Conservation (phyloP, 2,329 filamentous ascomycete species). For the Coniella lustricola region DNA sequence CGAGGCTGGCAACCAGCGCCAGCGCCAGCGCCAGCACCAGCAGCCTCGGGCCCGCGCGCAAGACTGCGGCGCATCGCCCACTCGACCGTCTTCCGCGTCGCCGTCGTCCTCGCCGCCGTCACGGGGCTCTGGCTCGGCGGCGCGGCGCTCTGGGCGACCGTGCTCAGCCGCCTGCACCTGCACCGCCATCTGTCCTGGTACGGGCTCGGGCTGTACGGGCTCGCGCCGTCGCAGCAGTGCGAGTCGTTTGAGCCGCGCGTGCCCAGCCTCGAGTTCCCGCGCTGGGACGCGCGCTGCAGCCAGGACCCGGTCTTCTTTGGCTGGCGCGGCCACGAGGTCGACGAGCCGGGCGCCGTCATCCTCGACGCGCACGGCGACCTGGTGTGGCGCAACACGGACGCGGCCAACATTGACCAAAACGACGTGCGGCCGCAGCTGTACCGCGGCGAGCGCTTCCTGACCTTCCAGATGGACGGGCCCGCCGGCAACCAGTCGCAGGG, state of each 20-base stretch:
- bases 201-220: constrained; percentile 9
- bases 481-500: constrained; percentile 8
- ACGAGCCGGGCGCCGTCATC: constrained; percentile 20
- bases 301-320: constrained; percentile 16
- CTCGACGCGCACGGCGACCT: constrained; percentile 21
- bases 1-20: too few relatives aligned
- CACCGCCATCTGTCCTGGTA: constrained; percentile 15
- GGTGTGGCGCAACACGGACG: constrained; percentile 19
- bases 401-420: constrained; percentile 14
- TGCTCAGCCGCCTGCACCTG: constrained; percentile 10
- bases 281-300: constrained; percentile 17
- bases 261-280: constrained; percentile 15
- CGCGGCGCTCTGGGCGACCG: constrained; percentile 6
- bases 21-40: background rate
- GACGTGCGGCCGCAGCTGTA: constrained; percentile 24
- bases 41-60: background rate
- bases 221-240: constrained; percentile 11
- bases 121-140: constrained; percentile 4
- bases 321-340: constrained; percentile 16
- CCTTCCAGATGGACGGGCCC: constrained; percentile 26
- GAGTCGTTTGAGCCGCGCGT: constrained; percentile 15
- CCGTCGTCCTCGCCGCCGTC: background rate
- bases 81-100: background rate
- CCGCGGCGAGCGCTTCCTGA: constrained; percentile 26
- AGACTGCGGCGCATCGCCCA: background rate